Conservation (phyloP, 495 filamentous ascomycete species). For the Daldinia vernicosa region DNA sequence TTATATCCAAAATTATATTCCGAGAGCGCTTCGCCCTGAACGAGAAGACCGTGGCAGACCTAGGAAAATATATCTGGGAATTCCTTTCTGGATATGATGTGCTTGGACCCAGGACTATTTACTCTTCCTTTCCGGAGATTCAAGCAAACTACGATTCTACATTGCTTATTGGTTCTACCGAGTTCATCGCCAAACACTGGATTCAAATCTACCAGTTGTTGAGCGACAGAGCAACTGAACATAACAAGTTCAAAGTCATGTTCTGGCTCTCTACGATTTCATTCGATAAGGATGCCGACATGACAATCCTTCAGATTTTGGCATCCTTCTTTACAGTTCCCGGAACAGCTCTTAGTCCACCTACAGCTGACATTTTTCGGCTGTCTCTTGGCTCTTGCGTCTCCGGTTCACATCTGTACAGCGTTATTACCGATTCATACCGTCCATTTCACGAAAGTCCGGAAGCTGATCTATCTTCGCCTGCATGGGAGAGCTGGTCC, state of each 20-base stretch:
- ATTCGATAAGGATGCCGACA: slow-evolving; percentile 41
- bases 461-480: not conserved
- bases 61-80: not conserved
- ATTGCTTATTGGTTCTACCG: slow-evolving; percentile 20
- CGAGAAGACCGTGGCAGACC: not conserved
- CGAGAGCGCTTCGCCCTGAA: not conserved
- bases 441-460: not conserved
- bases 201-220: slow-evolving; percentile 50
- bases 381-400: not conserved
- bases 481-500: not conserved
- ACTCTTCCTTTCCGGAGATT: not conserved
- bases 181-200: slow-evolving; percentile 46
- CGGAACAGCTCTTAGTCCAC: slow-evolving; percentile 27
- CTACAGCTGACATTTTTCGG: not conserved
- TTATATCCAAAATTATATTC: slow-evolving; percentile 25
- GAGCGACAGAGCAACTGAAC: slow-evolving; percentile 5
- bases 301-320: slow-evolving; percentile 50
- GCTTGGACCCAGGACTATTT: not conserved
- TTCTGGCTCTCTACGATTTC: slow-evolving; percentile 57
- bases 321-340: slow-evolving; percentile 48
- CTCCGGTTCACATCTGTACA: not conserved
- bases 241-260: slow-evolving; percentile 54
- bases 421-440: not conserved
- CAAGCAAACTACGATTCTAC: slow-evolving; percentile 26
- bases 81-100: not conserved